These are phyloP conservation scores for Pseudonectria buxi DNA, from an alignment of 2,329 filamentous ascomycete species.

Conservation along the genomic window DNA sequence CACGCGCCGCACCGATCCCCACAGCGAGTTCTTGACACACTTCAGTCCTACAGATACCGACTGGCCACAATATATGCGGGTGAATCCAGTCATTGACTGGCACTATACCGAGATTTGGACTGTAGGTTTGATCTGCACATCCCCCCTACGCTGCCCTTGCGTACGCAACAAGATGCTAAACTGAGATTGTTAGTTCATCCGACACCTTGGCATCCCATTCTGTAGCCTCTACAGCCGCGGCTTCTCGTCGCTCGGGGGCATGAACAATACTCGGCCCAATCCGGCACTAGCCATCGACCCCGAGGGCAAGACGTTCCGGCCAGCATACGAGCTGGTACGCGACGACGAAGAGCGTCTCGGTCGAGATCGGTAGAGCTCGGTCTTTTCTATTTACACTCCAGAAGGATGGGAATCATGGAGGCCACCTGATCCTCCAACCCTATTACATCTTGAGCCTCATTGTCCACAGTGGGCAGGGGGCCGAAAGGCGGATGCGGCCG, in stretches of 20 bases:
- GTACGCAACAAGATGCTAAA: conserved; percentile 10
- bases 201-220: conserved; percentile 72
- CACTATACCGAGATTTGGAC: conserved; percentile 86
- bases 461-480: too few relatives aligned
- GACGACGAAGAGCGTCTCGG: conserved; percentile 76
- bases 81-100: conserved; percentile 97
- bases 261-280: conserved; percentile 82
- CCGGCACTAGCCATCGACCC: conserved; percentile 53
- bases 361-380: conserved; percentile 44
- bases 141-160: neutral
- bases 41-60: conserved; percentile 84
- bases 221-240: conserved; percentile 81
- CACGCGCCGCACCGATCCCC: conserved; percentile 88
- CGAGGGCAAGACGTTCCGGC: conserved; percentile 46
- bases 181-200: conserved; percentile 57
- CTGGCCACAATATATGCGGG: conserved; percentile 88
- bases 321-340: conserved; percentile 67
- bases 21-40: conserved; percentile 68
- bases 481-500: too few relatives aligned
- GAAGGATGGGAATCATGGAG: too few relatives aligned
- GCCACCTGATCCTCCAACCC: too few relatives aligned
- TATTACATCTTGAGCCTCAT: too few relatives aligned
- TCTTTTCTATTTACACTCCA: too few relatives aligned
- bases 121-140: conserved; percentile 45
- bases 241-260: conserved; percentile 89